Percentiles rank a stretch among this genome's conserved stretches.
Evolutionary conservation across 345 rosid genomes (phyloP).

Genomic region (Ailanthus altissimus): DNA sequence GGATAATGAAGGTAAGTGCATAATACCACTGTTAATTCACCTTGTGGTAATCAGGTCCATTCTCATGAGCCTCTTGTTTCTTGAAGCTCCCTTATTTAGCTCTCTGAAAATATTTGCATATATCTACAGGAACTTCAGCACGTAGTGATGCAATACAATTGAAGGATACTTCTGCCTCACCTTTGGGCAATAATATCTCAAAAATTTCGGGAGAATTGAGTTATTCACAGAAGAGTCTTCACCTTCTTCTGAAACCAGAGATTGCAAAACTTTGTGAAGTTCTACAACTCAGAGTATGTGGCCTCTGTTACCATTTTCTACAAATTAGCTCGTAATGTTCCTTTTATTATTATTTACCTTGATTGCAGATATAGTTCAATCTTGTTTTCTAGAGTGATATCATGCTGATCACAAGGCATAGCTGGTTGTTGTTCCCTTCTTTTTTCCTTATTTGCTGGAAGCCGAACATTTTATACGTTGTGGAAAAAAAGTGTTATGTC

Average conservation of each 20-base stretch:
- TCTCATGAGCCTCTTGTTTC: neutral
- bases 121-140: conserved; percentile 49
- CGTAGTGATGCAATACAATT: conserved; percentile 22
- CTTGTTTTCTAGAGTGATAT: conserved; percentile 2
- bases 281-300: conserved; percentile 62
- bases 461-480: neutral
- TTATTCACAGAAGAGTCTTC: conserved; percentile 64
- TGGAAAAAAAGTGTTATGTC: neutral
- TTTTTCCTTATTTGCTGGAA: neutral
- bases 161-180: conserved; percentile 21
- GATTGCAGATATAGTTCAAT: neutral
- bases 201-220: conserved; percentile 38
- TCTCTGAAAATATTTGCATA: conserved; percentile 10
- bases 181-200: conserved; percentile 27
- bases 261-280: conserved; percentile 65
- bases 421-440: neutral
- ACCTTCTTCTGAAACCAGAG: conserved; percentile 57
- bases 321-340: conserved; percentile 18
- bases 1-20: conserved; percentile 48
- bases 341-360: neutral
- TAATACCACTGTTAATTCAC: conserved; percentile 20
- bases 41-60: neutral
- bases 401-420: neutral
- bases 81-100: neutral
- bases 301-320: conserved; percentile 20